Conservation (phyloP, 495 filamentous ascomycete genomes). For the Neurospora africana region DNA sequence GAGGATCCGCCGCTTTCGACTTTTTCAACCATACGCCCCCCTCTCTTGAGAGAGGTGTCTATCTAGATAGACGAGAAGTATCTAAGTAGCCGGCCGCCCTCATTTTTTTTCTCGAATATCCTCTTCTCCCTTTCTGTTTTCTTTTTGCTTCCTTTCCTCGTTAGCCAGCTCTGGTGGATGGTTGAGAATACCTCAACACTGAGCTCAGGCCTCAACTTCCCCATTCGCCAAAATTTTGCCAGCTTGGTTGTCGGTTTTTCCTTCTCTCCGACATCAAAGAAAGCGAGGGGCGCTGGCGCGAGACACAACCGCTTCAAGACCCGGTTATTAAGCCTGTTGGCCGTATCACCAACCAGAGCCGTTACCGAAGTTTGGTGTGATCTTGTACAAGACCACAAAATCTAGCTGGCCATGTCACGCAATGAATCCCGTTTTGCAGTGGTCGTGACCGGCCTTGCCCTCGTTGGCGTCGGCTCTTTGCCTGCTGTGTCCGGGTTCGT, state of each 20-base stretch:
- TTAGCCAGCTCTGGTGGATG: not conserved
- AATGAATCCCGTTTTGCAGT: conserved; percentile 20
- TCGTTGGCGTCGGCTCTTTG: conserved; percentile 27
- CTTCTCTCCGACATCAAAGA: not conserved
- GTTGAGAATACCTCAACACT: not conserved
- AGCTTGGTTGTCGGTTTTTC: not conserved
- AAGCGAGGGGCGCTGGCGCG: not conserved
- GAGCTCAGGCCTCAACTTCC: not conserved
- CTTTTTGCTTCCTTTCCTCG: not conserved
- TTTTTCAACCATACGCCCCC: not conserved
- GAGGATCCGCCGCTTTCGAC: not conserved
- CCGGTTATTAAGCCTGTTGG: not conserved
- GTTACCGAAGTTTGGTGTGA: not conserved
- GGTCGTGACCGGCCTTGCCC: conserved; percentile 24
- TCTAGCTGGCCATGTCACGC: conserved; percentile 15
- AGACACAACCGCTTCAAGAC: not conserved
- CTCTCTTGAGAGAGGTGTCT: not conserved
- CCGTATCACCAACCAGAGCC: not conserved
- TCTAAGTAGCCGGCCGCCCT: not conserved
- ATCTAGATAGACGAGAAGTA: not conserved
- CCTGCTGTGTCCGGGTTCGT: conserved; percentile 24
- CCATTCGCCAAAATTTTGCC: not conserved
- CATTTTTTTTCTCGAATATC: not conserved
- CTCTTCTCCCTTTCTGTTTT: not conserved
- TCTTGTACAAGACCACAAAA: not conserved